phyloP scores from a whole-genome alignment of 495 filamentous ascomycete species.

The Penicillium verhagenii region DNA sequence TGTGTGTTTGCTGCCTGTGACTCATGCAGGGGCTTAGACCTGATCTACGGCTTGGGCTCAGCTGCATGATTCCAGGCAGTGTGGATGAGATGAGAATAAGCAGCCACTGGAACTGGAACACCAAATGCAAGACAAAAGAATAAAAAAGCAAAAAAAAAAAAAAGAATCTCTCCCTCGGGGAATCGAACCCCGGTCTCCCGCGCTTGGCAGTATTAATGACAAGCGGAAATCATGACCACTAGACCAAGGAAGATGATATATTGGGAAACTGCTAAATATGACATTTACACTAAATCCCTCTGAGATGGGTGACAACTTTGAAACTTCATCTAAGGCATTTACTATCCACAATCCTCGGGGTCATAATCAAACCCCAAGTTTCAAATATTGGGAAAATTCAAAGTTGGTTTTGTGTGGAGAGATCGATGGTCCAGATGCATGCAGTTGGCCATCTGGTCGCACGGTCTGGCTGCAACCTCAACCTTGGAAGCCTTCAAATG shows the following conservation, averaged over 20 bases:
- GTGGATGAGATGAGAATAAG: not conserved
- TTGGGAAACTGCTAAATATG: no score
- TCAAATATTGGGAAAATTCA: no score
- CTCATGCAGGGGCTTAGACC: constrained; percentile 6
- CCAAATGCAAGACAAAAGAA: constrained; percentile 2
- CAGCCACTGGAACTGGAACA: no score
- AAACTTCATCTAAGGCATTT: no score
- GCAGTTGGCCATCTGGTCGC: no score
- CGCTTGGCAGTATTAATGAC: constrained; percentile 37
- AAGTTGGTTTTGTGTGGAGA: no score
- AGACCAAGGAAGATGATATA: constrained; percentile 36
- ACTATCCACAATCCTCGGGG: no score
- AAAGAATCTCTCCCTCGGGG: constrained; percentile 45
- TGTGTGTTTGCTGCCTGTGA: constrained; percentile 10
- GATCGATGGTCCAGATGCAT: no score
- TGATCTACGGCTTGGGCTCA: not conserved
- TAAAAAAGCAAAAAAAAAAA: constrained; percentile 15
- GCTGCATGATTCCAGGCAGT: not conserved
- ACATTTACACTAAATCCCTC: constrained; percentile 30
- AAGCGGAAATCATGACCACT: constrained; percentile 57
- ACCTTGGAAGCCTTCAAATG: no score
- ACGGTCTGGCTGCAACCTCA: no score
- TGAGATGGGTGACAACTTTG: constrained; percentile 14
- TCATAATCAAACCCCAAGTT: no score
- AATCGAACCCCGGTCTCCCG: constrained; percentile 55